A percentile compares a stretch with the other conserved stretches of the same genome.
phyloP scores from a whole-genome alignment of 73 alveolate species.

The Paramecium sexaurelia region DNA sequence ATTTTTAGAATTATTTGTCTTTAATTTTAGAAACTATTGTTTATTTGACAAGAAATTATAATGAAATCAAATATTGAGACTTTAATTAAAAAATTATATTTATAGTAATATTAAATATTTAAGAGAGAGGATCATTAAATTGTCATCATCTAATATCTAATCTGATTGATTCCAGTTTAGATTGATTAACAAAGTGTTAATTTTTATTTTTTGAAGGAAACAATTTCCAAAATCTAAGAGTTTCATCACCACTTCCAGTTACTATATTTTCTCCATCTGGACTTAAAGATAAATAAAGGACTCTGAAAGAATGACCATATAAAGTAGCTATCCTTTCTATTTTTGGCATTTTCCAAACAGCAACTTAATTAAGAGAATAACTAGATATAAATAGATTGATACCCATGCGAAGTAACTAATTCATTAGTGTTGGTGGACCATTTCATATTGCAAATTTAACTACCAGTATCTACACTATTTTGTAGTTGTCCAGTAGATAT shows the following conservation, averaged over 20 bases:
- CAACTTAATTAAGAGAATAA: conserved; percentile 81
- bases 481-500: conserved; percentile 73
- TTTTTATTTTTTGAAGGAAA: conserved; percentile 76
- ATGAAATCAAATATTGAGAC: too few species aligned
- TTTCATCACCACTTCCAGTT: conserved; percentile 98
- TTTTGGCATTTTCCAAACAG: conserved; percentile 93
- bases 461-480: conserved; percentile 87
- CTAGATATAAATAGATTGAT: not conserved
- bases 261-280: conserved; percentile 95
- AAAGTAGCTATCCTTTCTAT: conserved; percentile 85
- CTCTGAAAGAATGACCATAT: conserved; percentile 93
- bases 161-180: not conserved
- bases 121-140: not conserved
- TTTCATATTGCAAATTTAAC: conserved; percentile 91
- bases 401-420: conserved; percentile 95
- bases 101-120: not conserved
- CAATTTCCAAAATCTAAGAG: conserved; percentile 94
- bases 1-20: too few species aligned
- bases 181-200: not conserved
- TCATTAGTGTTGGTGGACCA: conserved; percentile 88
- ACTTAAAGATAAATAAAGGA: conserved; percentile 85
- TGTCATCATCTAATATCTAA: conserved; percentile 18
- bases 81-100: too few species aligned
- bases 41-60: too few species aligned
- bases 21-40: too few species aligned